These are phyloP conservation scores for Plasmodium berghei DNA, from an alignment of 169 alveolate species.

Conservation along the genomic window DNA sequence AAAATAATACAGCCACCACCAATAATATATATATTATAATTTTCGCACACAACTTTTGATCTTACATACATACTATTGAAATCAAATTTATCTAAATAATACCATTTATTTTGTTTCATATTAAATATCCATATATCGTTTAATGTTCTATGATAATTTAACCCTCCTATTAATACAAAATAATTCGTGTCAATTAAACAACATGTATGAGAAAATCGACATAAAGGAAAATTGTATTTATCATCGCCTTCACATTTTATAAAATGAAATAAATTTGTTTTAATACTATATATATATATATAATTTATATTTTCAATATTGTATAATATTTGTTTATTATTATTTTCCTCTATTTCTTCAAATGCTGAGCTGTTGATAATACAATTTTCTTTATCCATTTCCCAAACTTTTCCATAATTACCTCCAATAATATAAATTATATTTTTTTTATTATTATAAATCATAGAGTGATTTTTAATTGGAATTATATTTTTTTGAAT, in stretches of 20 bases:
- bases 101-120: constrained; percentile 41
- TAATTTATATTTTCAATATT: not conserved
- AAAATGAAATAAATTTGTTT: constrained; percentile 30
- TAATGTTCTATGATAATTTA: constrained; percentile 35
- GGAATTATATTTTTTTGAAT: not conserved
- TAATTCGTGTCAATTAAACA: constrained; percentile 17
- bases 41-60: constrained; percentile 43
- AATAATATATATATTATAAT: constrained; percentile 19
- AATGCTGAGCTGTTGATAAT: not conserved
- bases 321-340: no score
- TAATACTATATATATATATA: constrained; percentile 24
- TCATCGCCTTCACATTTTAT: constrained; percentile 31
- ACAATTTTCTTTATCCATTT: not conserved
- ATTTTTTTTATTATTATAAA: constrained; percentile 46
- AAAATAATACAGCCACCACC: constrained; percentile 72
- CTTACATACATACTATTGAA: constrained; percentile 47
- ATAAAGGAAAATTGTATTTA: constrained; percentile 13
- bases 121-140: constrained; percentile 56
- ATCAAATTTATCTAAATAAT: constrained; percentile 24
- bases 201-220: constrained; percentile 38
- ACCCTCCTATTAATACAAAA: constrained; percentile 45
- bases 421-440: constrained; percentile 44
- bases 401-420: not conserved
- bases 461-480: constrained; percentile 41
- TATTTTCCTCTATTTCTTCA: not conserved